These are phyloP conservation scores for Nematocida homosporus DNA, from an alignment of 371 early-diverging fungal species.

Conservation along the genomic window DNA sequence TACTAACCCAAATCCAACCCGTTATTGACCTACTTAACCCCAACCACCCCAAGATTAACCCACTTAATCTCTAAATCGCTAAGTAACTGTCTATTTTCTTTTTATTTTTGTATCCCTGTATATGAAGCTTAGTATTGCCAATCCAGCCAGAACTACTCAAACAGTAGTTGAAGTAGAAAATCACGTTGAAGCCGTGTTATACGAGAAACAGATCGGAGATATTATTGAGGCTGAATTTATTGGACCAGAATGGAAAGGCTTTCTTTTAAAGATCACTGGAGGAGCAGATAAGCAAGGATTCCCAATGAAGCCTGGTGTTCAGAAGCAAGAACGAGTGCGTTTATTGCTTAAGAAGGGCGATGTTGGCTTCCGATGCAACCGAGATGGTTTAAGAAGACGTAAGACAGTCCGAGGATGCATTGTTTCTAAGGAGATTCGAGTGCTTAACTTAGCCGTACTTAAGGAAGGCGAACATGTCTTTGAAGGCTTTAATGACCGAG, in stretches of 20 bases:
- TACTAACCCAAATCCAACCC: not conserved
- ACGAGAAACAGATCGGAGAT: conserved; percentile 90
- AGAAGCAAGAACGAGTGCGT: conserved; percentile 82
- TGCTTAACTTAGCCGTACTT: conserved; percentile 82
- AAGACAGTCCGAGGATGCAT: conserved; percentile 98
- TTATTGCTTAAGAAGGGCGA: conserved; percentile 87
- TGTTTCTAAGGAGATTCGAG: conserved; percentile 85
- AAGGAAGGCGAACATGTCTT: conserved; percentile 89
- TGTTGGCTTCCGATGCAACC: conserved; percentile 94
- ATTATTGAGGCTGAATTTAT: conserved; percentile 88
- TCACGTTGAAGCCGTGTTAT: conserved; percentile 85
- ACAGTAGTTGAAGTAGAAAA: conserved; percentile 92
- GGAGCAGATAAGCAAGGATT: conserved; percentile 98
- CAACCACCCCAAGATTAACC: not conserved
- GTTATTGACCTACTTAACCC: conserved; percentile 4
- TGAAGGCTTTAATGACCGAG: conserved; percentile 86
- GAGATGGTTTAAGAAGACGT: conserved; percentile 92
- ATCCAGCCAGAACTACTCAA: conserved; percentile 95
- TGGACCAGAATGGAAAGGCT: conserved; percentile 95
- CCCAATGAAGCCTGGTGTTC: conserved; percentile 80
- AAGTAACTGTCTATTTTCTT: conserved; percentile 22
- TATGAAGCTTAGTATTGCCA: conserved; percentile 86
- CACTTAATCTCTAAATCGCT: not conserved
- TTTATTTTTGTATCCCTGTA: conserved; percentile 53
- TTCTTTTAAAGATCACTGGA: conserved; percentile 92